These are phyloP conservation scores for Verbena officinalis DNA, from an alignment of 257 asterid species.

Conservation along the genomic window DNA sequence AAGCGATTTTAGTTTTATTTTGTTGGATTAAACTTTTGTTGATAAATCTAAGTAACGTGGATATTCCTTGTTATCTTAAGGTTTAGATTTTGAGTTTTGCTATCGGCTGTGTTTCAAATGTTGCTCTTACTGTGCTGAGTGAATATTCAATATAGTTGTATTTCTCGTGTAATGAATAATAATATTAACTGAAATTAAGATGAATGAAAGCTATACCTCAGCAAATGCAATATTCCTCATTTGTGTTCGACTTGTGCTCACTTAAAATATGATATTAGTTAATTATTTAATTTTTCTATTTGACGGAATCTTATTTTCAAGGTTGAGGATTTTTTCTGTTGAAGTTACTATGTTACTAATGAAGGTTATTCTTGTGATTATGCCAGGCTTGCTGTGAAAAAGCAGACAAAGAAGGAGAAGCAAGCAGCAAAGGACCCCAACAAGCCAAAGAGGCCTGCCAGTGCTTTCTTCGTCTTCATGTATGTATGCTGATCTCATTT, in stretches of 20 bases:
- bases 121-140: neutral
- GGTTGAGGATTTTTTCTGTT: neutral
- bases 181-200: neutral
- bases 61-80: neutral
- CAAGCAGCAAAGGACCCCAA: constrained; percentile 68
- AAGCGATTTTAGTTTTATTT: neutral
- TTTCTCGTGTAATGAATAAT: no score
- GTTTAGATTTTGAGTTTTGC: neutral
- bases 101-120: neutral
- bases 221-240: no score
- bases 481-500: constrained; percentile 31
- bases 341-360: neutral
- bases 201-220: neutral
- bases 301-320: no score
- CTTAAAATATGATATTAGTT: no score
- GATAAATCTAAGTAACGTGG: neutral
- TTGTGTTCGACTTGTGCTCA: neutral
- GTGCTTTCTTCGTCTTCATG: constrained; percentile 79
- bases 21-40: neutral
- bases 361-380: constrained; percentile 1
- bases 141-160: neutral
- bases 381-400: constrained; percentile 59
- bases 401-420: constrained; percentile 49
- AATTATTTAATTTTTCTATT: no score
- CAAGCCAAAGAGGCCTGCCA: constrained; percentile 75